Evolutionary conservation across 1,284 basidiomycete genomes (phyloP).

Genomic region (Amylostereum areolatum): DNA sequence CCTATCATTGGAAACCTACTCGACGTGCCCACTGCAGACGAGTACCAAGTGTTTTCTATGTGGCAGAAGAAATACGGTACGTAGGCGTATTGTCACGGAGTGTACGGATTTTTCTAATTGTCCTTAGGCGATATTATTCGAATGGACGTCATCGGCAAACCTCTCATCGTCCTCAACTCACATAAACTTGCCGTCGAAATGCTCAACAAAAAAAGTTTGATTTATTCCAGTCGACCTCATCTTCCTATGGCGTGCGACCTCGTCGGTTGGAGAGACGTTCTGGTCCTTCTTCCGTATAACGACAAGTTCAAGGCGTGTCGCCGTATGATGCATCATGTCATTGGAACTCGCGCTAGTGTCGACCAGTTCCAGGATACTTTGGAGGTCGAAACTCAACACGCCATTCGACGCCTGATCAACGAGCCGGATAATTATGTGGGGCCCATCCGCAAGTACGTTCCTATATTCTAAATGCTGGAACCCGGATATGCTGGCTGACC

Average conservation of each 20-base stretch:
- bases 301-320: slow-evolving; percentile 16
- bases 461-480: neutral
- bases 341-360: slow-evolving; percentile 21
- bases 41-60: slow-evolving; percentile 11
- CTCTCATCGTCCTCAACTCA: slow-evolving; percentile 22
- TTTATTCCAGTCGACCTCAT: slow-evolving; percentile 23
- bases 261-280: slow-evolving; percentile 17
- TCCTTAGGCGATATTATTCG: slow-evolving; percentile 19
- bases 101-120: neutral
- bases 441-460: slow-evolving; percentile 20
- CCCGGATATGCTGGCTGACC: slow-evolving; percentile 4
- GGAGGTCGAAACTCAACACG: slow-evolving; percentile 18
- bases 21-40: slow-evolving; percentile 13
- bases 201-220: slow-evolving; percentile 19
- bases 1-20: slow-evolving; percentile 17
- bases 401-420: slow-evolving; percentile 15
- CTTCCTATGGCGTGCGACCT: slow-evolving; percentile 17
- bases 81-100: neutral
- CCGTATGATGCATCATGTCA: slow-evolving; percentile 17
- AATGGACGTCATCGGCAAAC: slow-evolving; percentile 18
- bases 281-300: slow-evolving; percentile 16
- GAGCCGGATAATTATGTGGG: slow-evolving; percentile 15
- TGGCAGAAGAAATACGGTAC: slow-evolving; percentile 16
- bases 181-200: slow-evolving; percentile 16
- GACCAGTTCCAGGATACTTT: slow-evolving; percentile 18